phyloP scores from a whole-genome alignment of 371 early-diverging fungal species.

The Mortierella sp. region DNA sequence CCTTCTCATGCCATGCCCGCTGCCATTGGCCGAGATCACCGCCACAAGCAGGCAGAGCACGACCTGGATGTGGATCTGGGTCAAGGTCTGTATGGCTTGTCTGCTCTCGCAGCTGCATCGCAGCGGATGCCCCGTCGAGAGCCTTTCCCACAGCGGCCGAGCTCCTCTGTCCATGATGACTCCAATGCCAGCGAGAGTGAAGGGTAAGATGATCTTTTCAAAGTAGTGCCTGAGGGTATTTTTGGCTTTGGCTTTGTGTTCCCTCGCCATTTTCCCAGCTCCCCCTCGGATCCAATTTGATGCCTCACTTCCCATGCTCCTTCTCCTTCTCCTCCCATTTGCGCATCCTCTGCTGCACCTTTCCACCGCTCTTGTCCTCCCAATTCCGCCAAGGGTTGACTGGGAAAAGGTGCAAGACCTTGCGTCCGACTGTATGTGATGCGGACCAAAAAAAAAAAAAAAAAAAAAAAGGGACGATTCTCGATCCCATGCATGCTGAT shows the following conservation, averaged over 20 bases:
- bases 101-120: slow-evolving; percentile 21
- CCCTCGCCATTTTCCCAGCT: slow-evolving; percentile 17
- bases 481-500: slow-evolving; percentile 30
- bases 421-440: slow-evolving; percentile 6
- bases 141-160: not conserved
- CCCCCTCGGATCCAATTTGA: slow-evolving; percentile 20
- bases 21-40: not conserved
- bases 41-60: not conserved
- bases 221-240: not conserved
- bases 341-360: slow-evolving; percentile 2
- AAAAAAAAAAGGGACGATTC: slow-evolving; percentile 18
- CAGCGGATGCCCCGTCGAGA: slow-evolving; percentile 23
- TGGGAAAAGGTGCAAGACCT: slow-evolving; percentile 1
- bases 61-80: slow-evolving; percentile 7
- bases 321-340: slow-evolving; percentile 12
- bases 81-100: slow-evolving; percentile 12
- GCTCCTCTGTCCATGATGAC: slow-evolving; percentile 18
- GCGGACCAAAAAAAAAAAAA: slow-evolving; percentile 6
- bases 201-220: slow-evolving; percentile 26
- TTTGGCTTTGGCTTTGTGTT: slow-evolving; percentile 4
- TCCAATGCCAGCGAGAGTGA: slow-evolving; percentile 48
- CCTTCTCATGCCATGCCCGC: not conserved
- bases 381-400: not conserved
- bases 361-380: slow-evolving; percentile 1
- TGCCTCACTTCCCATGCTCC: slow-evolving; percentile 19